Base-by-base conservation (phyloP, 495 filamentous ascomycete genomes). In the Copromyces sp. region DNA sequence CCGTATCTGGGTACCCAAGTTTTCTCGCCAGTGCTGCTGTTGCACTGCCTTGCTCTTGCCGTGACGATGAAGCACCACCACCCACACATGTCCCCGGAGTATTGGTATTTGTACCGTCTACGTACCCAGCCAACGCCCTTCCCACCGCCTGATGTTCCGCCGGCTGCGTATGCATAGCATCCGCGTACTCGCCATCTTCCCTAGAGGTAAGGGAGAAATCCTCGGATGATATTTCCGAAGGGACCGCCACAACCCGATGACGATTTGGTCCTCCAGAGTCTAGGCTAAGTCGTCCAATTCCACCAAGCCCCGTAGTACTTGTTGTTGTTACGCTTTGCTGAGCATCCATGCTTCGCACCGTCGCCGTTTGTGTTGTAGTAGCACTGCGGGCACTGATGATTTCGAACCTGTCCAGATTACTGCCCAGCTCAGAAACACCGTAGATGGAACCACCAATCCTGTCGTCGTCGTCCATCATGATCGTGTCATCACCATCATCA, bases 131-230 rank as follows among this genome's bases (percentile, higher is more conserved):
- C 24, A 79, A 35, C n/a, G 77, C 78, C 53, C 68, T 59, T 7
- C 75, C 78, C 3, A 69, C 71, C 24, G 72, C 59, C 73, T 81
- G 80, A 45, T 80, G 78, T 4, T 59, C 71, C 1, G 76, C 75
- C 1, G 79, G 80, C 41, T 69, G 39, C 40, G 35, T 71, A 69
- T 70, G 77, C 65, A 74, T 70, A 14, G 77, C 80, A 20, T 77
- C 75, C 3, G 71, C 69, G 24, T 76, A 80, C 29, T 68, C 47
- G 8, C 37, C 32, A 3, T 71, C 75, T 14, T 73, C 71, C 2
- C 35, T 69, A 17, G 14, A 37, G 7, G 4, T 35, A 32, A 65
- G 32, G 29, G 29, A 32, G 29, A 61, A 61, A 16, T 61, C 53
- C 53, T 35, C 53, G 2, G 53, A 32, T 65, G 53, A 65, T 17